Percentiles rank a stretch among this genome's conserved stretches.
These are phyloP conservation scores for Ensete glaucum DNA, from an alignment of 176 grass and related monocot genomes.

Conservation along the genomic window DNA sequence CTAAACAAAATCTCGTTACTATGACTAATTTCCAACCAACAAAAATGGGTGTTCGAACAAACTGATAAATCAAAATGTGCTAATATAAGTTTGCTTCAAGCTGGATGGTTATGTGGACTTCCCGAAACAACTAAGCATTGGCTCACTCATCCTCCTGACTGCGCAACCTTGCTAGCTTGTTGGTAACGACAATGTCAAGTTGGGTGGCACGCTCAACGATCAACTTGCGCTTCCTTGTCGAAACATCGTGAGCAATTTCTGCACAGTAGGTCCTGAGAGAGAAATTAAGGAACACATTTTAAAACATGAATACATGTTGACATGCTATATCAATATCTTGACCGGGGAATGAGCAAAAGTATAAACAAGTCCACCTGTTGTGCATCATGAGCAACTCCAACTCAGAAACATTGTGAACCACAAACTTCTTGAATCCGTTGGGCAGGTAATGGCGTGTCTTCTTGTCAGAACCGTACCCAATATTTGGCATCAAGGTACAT, in stretches of 20 bases:
- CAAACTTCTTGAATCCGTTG: slow-evolving; percentile 74
- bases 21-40: not conserved
- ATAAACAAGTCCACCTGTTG: slow-evolving; percentile 30
- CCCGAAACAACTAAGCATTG: not conserved
- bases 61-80: not conserved
- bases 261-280: slow-evolving; percentile 15
- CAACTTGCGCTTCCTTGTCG: slow-evolving; percentile 11
- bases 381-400: slow-evolving; percentile 78
- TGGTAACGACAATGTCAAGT: slow-evolving; percentile 17
- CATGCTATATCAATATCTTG: not conserved
- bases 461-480: slow-evolving; percentile 46
- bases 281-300: not conserved
- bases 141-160: slow-evolving; percentile 16
- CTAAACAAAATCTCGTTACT: not conserved
- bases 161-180: slow-evolving; percentile 15
- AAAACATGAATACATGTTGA: not conserved
- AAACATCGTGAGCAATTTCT: slow-evolving; percentile 15
- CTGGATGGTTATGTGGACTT: not conserved
- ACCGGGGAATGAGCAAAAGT: no score
- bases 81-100: not conserved
- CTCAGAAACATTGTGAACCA: slow-evolving; percentile 58
- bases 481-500: slow-evolving; percentile 45
- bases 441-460: slow-evolving; percentile 66
- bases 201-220: slow-evolving; percentile 13
- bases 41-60: not conserved